These are phyloP conservation scores for Mycena epipterygia DNA, from an alignment of 768 basidiomycete genomes.

Conservation along the genomic window DNA sequence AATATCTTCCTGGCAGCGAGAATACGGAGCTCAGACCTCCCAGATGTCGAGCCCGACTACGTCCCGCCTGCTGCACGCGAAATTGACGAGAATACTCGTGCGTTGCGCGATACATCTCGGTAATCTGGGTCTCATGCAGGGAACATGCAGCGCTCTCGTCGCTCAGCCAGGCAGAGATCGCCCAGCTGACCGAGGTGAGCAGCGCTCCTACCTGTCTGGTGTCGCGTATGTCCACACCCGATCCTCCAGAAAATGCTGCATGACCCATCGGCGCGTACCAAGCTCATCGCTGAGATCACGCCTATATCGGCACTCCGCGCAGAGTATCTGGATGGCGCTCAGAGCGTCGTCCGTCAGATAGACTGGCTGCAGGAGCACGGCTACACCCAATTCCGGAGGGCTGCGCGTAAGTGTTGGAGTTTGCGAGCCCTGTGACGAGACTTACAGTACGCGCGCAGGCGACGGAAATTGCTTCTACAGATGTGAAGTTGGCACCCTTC, in stretches of 20 bases:
- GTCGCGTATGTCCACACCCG: background rate
- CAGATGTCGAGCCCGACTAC: constrained; percentile 13
- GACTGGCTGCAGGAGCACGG: constrained; percentile 75
- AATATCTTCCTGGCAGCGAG: constrained; percentile 24
- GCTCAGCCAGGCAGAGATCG: constrained; percentile 32
- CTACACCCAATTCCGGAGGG: constrained; percentile 50
- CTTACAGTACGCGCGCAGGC: background rate
- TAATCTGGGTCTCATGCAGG: background rate
- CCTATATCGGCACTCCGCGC: constrained; percentile 68
- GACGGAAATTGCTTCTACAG: constrained; percentile 96
- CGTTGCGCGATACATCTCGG: background rate
- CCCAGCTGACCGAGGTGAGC: constrained; percentile 29
- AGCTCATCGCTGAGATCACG: constrained; percentile 65
- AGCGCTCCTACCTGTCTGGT: no score
- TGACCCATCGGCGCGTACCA: constrained; percentile 25
- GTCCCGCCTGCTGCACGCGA: constrained; percentile 27
- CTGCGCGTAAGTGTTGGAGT: constrained; percentile 26
- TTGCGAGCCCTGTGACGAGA: no score
- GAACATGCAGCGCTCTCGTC: constrained; percentile 28
- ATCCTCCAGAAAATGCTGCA: constrained; percentile 31
- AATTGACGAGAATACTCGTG: constrained; percentile 33
- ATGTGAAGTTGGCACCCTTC: constrained; percentile 60
- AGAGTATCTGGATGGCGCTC: constrained; percentile 76
- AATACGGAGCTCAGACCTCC: constrained; percentile 30
- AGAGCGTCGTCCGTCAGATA: constrained; percentile 79